A percentile compares a stretch with the other conserved stretches of the same genome.
Evolutionary conservation across 257 asterid genomes (phyloP).

Genomic region (Fraxinus anomala): DNA sequence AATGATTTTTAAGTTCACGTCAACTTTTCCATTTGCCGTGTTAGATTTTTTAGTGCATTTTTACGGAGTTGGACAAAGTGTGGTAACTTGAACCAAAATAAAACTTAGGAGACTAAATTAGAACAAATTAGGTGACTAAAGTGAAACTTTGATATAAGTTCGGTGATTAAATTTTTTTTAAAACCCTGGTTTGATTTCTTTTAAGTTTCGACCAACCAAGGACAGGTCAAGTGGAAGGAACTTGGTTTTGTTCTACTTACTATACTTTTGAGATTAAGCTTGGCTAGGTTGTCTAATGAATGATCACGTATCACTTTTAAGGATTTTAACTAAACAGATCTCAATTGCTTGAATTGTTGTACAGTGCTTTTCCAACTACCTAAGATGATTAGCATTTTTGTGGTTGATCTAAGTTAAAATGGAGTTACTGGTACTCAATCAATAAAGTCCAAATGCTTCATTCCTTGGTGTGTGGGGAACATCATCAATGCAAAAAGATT

Average conservation of each 20-base stretch:
- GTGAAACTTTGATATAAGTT: neutral
- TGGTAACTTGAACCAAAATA: neutral
- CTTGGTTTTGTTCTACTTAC: neutral
- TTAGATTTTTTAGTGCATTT: neutral
- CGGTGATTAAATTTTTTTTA: neutral
- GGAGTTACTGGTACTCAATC: neutral
- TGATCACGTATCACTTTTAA: neutral
- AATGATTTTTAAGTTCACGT: neutral
- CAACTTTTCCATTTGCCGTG: neutral
- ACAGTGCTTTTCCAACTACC: neutral
- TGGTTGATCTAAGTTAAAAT: neutral
- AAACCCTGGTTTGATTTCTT: neutral
- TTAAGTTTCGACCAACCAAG: neutral
- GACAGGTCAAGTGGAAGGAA: neutral
- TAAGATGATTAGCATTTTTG: neutral
- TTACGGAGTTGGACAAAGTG: neutral
- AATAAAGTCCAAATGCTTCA: neutral
- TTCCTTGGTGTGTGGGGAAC: slow-evolving; percentile 5
- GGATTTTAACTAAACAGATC: neutral
- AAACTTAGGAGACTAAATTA: neutral
- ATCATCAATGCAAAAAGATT: neutral
- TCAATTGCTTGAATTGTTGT: neutral
- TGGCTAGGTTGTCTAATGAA: neutral
- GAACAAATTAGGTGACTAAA: neutral
- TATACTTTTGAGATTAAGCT: neutral